Evolutionary conservation across 441 rosid genomes (phyloP).

Genomic region (Monsonia emarginata): DNA sequence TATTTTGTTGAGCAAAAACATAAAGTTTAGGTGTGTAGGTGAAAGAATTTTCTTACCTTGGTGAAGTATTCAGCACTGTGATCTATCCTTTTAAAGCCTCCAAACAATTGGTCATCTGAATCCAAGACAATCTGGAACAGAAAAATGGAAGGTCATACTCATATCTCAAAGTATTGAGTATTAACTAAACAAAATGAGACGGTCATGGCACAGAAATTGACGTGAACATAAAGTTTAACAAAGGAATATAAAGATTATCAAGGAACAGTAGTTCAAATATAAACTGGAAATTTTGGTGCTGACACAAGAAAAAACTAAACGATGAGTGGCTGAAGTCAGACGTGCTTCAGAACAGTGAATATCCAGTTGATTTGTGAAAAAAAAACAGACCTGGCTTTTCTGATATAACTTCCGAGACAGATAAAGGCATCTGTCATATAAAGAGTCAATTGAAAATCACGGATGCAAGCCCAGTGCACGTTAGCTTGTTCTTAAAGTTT

Average conservation of each 20-base stretch:
- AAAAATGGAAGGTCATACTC: not conserved
- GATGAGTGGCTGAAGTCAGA: too few species aligned
- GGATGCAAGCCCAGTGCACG: not conserved
- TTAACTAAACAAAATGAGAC: not conserved
- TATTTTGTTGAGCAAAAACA: not conserved
- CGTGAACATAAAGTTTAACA: not conserved
- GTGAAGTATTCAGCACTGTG: slow-evolving; percentile 62
- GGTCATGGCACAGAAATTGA: not conserved
- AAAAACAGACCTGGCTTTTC: not conserved
- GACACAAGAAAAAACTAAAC: too few species aligned
- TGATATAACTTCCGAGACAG: not conserved
- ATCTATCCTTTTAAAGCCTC: slow-evolving; percentile 62
- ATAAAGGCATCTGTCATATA: not conserved
- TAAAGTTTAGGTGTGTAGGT: not conserved
- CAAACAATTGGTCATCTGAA: slow-evolving; percentile 63
- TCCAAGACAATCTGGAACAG: slow-evolving; percentile 66
- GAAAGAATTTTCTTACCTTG: slow-evolving; percentile 38
- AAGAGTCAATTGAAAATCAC: not conserved
- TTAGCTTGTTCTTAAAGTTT: too few species aligned
- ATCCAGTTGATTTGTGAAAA: not conserved
- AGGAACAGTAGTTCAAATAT: too few species aligned
- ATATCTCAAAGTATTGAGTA: not conserved
- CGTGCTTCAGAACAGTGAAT: not conserved
- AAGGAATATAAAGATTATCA: too few species aligned
- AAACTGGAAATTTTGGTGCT: too few species aligned